phyloP scores from a whole-genome alignment of 352 stramenopile species.

The Phytopythium aichiense region DNA sequence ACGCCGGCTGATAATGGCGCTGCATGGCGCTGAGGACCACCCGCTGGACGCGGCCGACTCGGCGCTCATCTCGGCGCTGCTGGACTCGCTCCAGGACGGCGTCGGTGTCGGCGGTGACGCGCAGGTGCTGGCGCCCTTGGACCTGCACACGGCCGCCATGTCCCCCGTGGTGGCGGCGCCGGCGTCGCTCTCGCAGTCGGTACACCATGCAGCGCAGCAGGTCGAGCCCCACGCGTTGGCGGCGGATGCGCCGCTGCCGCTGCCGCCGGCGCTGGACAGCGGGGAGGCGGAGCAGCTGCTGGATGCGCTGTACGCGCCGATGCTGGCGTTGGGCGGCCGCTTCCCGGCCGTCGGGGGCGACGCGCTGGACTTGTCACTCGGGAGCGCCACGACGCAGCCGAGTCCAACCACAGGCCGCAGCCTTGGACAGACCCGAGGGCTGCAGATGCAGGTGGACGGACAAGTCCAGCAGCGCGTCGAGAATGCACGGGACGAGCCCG shows the following conservation, averaged over 20 bases:
- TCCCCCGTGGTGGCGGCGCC: neutral
- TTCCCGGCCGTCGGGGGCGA: neutral
- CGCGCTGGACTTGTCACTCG: neutral
- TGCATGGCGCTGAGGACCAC: no score
- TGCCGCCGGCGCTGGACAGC: constrained; percentile 11
- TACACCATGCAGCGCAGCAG: neutral
- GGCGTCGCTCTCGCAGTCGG: neutral
- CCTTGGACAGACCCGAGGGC: neutral
- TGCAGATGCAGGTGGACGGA: neutral
- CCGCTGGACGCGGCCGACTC: neutral
- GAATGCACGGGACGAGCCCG: neutral
- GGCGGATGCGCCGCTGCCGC: constrained; percentile 4
- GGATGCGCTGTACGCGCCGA: constrained; percentile 19
- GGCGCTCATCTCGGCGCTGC: constrained; percentile 2
- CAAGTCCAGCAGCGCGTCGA: neutral
- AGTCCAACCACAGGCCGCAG: neutral
- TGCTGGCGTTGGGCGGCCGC: constrained; percentile 23
- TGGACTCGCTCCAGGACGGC: neutral
- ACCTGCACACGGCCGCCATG: neutral
- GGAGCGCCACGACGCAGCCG: neutral
- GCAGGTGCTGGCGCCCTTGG: neutral
- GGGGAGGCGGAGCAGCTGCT: constrained; percentile 17
- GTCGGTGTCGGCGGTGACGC: neutral
- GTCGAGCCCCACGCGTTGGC: neutral
- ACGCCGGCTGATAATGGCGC: neutral